Conservation (phyloP, 257 asterid genomes). For the Gentiana macrophylla region DNA sequence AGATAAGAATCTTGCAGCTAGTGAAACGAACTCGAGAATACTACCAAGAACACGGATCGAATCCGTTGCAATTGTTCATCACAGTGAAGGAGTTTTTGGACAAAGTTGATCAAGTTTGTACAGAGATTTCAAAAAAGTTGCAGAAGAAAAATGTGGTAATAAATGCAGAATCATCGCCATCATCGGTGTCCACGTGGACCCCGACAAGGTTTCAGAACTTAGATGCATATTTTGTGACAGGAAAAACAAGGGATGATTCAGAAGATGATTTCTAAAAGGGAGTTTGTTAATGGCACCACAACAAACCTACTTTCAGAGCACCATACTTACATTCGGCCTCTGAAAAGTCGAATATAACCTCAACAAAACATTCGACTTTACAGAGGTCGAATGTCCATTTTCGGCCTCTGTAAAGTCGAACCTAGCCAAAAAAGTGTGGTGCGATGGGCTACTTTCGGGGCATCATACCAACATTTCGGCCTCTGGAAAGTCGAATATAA, state of each 20-base stretch:
- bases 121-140: constrained; percentile 36
- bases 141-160: constrained; percentile 20
- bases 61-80: constrained; percentile 46
- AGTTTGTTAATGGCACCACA: too few relatives aligned
- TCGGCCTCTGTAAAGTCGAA: too few relatives aligned
- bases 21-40: constrained; percentile 60
- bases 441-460: too few relatives aligned
- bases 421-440: too few relatives aligned
- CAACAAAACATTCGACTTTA: too few relatives aligned
- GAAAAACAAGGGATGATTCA: constrained; percentile 43
- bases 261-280: constrained; percentile 51
- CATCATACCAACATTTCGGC: too few relatives aligned
- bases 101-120: constrained; percentile 56
- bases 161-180: constrained; percentile 40
- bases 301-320: too few relatives aligned
- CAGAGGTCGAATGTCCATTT: too few relatives aligned
- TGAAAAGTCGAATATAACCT: too few relatives aligned
- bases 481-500: too few relatives aligned
- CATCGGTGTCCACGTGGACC: constrained; percentile 35
- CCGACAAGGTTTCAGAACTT: constrained; percentile 52
- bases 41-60: constrained; percentile 42
- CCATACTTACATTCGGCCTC: too few relatives aligned
- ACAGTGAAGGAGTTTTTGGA: constrained; percentile 60
- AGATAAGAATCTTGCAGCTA: constrained; percentile 51
- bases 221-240: constrained; percentile 34